Base-by-base conservation (phyloP, 176 grass and related monocot species). In the Cenchrus fungigraminus region DNA sequence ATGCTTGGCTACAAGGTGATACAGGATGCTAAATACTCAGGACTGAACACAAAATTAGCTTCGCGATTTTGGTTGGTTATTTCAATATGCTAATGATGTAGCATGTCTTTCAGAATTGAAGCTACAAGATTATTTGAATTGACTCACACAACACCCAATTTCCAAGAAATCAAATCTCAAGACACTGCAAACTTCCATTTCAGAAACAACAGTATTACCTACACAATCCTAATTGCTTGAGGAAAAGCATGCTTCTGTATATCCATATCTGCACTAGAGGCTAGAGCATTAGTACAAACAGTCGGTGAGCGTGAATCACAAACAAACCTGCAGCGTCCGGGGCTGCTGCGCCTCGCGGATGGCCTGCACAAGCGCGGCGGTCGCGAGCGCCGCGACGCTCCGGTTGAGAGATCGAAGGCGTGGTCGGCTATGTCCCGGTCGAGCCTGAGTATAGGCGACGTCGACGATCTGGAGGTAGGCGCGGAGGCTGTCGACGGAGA, bases 401-500 rank as follows among this genome's bases (percentile, higher is more conserved):
- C 97, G 97, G 56, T 96, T 99, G 96, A 99, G 80, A 99, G 85
- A 9, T 96, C 89, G 80, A 99, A 99, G 42, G 97, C 97, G 73
- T 99, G 93, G 77, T 99, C 97, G 1, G 93, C 22, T 25, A 25
- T 25, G 22, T 25, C 22, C 22, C 22, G 22, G 74, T 96, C 86
- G 32, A 98, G 86, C 49, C 86, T 83, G 29, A 98, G 89, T 77
- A 98, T 94, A 94, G 0, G 93, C 88, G 9, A 96, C 97, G 58
- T 98, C 97, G 46, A 95, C 82, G 86, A 98, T 98, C 91, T 98
- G 97, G 78, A 98, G 89, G 83, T 98, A 98, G 22, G 97, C 97
- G 59, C 97, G 90, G 57, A 98, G 93, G 81, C 79, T 88, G 46
- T 98, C 97, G 64, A 98, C 92, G 78, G 91, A 25, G 25, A 98